Conservation (phyloP, 2,329 filamentous ascomycete genomes). For the Fusarium ambrosium region DNA sequence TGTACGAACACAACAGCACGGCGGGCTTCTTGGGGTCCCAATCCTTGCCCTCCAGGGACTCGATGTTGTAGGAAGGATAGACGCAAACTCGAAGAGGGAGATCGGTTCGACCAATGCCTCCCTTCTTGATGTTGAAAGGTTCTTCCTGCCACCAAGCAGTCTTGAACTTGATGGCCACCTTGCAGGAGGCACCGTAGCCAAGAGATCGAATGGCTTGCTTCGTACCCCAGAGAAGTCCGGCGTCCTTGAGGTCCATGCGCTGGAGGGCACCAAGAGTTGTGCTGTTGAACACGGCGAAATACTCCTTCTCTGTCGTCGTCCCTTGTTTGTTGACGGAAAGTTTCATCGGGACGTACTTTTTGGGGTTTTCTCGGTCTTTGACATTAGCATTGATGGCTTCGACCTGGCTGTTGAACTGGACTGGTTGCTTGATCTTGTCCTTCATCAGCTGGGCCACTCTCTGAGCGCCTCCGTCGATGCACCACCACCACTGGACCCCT, state of each 20-base stretch:
- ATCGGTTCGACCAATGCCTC: constrained; percentile 40
- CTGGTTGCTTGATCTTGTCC: neutral
- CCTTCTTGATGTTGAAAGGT: constrained; percentile 9
- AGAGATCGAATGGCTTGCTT: constrained; percentile 50
- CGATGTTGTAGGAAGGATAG: constrained; percentile 50
- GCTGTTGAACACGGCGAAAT: constrained; percentile 39
- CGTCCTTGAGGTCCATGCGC: constrained; percentile 40
- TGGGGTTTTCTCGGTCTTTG: neutral
- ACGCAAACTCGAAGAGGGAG: constrained; percentile 50
- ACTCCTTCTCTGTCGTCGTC: constrained; percentile 15
- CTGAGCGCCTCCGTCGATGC: constrained; percentile 36
- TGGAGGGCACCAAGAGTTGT: constrained; percentile 33
- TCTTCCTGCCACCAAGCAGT: constrained; percentile 44
- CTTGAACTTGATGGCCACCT: constrained; percentile 53
- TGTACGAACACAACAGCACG: constrained; percentile 40
- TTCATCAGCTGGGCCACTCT: constrained; percentile 31
- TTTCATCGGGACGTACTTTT: constrained; percentile 15
- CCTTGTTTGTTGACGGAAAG: neutral
- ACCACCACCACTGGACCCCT: constrained; percentile 34
- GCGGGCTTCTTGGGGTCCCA: constrained; percentile 21
- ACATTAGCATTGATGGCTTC: constrained; percentile 30
- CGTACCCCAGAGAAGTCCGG: constrained; percentile 45
- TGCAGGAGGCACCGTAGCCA: constrained; percentile 48
- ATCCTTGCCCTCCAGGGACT: neutral
- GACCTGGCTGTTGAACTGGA: constrained; percentile 30